Conservation (phyloP, 192 early-diverging fungal genomes). For the Coemansia sp. region DNA sequence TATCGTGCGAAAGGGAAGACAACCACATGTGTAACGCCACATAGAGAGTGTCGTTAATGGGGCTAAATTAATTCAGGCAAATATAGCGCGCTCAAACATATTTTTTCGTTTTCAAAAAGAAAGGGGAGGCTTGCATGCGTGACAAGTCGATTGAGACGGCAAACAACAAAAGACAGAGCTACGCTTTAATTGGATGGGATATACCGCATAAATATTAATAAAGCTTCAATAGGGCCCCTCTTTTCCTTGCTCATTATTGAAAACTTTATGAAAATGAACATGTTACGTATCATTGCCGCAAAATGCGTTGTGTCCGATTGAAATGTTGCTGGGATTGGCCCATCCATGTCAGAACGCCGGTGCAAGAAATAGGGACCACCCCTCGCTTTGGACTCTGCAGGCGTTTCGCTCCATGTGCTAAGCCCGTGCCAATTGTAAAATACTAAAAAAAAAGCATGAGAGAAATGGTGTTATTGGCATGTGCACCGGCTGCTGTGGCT, state of each 20-base stretch:
- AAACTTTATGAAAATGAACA: neutral
- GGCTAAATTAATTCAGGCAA: neutral
- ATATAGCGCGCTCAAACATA: neutral
- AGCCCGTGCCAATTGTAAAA: too few relatives aligned
- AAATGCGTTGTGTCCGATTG: neutral
- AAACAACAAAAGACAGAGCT: neutral
- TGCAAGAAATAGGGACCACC: neutral
- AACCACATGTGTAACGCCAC: neutral
- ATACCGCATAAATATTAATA: conserved; percentile 11
- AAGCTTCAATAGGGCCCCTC: conserved; percentile 23
- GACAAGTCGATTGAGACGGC: too few relatives aligned
- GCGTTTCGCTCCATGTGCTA: too few relatives aligned
- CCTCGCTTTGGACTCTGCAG: too few relatives aligned
- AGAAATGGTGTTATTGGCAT: neutral
- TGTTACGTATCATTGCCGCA: neutral
- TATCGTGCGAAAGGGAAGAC: neutral
- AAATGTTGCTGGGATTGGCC: neutral
- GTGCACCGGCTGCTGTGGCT: neutral
- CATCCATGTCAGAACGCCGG: neutral
- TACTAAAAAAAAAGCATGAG: too few relatives aligned
- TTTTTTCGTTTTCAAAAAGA: neutral
- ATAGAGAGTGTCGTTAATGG: neutral
- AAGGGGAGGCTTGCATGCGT: neutral
- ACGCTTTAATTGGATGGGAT: neutral
- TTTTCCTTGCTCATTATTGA: neutral